Conservation (phyloP, 192 early-diverging fungal species). For the Coemansia sp. region DNA sequence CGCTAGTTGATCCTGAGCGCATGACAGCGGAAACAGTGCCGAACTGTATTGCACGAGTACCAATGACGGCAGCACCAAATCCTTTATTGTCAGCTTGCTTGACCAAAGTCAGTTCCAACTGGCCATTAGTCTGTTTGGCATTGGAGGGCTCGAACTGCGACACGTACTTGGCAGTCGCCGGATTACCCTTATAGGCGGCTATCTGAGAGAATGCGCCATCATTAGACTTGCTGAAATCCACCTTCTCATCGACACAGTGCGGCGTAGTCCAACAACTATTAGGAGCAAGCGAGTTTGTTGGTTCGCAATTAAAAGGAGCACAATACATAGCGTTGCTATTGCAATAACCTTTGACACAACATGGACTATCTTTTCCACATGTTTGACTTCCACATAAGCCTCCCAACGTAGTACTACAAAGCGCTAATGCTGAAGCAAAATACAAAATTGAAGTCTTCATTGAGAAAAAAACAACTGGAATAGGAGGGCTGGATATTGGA, state of each 20-base stretch:
- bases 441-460: conserved; percentile 18
- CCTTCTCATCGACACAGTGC: conserved; percentile 40
- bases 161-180: conserved; percentile 42
- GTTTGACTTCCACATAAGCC: conserved; percentile 26
- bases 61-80: conserved; percentile 59
- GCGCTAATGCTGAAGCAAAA: conserved; percentile 5
- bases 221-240: conserved; percentile 24
- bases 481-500: not conserved
- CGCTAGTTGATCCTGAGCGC: conserved; percentile 48
- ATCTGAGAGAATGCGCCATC: conserved; percentile 24
- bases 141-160: conserved; percentile 60
- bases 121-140: conserved; percentile 44
- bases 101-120: conserved; percentile 46
- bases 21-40: conserved; percentile 59
- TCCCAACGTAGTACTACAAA: conserved; percentile 10
- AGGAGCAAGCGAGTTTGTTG: conserved; percentile 27
- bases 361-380: conserved; percentile 48
- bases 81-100: conserved; percentile 49
- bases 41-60: conserved; percentile 59
- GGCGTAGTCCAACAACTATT: conserved; percentile 45
- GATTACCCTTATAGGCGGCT: conserved; percentile 56
- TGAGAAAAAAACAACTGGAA: not conserved
- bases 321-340: conserved; percentile 48
- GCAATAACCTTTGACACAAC: conserved; percentile 55
- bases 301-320: conserved; percentile 46